phyloP scores from a whole-genome alignment of 2,329 filamentous ascomycete genomes.

The Myriangium duriaei region DNA sequence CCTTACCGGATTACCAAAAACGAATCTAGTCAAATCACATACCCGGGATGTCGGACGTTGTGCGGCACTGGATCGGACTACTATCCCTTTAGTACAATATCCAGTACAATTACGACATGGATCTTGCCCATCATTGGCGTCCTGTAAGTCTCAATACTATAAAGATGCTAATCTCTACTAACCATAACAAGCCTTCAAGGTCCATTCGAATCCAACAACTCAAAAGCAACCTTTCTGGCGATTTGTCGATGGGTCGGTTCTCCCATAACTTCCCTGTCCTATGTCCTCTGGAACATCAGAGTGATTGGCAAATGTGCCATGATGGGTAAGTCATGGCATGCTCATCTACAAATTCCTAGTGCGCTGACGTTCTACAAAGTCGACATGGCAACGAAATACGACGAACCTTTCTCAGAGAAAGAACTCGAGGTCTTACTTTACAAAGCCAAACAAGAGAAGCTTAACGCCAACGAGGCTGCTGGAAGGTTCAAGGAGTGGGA shows the following conservation, averaged over 20 bases:
- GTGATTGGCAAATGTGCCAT: slow-evolving; percentile 27
- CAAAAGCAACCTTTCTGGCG: slow-evolving; percentile 24
- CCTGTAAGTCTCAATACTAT: slow-evolving; percentile 11
- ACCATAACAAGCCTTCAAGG: slow-evolving; percentile 21
- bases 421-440: no score
- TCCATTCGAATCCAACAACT: slow-evolving; percentile 30
- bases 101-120: slow-evolving; percentile 29
- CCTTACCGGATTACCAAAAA: background rate
- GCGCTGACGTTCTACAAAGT: no score
- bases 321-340: slow-evolving; percentile 20
- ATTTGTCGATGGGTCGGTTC: slow-evolving; percentile 26
- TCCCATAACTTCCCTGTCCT: slow-evolving; percentile 25
- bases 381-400: slow-evolving; percentile 26
- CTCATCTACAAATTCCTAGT: no score
- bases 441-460: no score
- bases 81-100: slow-evolving; percentile 12
- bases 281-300: slow-evolving; percentile 30
- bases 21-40: slow-evolving; percentile 1
- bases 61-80: slow-evolving; percentile 2
- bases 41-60: slow-evolving; percentile 1
- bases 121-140: slow-evolving; percentile 28
- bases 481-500: no score
- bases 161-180: background rate
- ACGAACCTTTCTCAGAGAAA: slow-evolving; percentile 19
- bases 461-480: no score